Evolutionary conservation across 345 rosid species (phyloP).

Genomic region (Garcia nutans): DNA sequence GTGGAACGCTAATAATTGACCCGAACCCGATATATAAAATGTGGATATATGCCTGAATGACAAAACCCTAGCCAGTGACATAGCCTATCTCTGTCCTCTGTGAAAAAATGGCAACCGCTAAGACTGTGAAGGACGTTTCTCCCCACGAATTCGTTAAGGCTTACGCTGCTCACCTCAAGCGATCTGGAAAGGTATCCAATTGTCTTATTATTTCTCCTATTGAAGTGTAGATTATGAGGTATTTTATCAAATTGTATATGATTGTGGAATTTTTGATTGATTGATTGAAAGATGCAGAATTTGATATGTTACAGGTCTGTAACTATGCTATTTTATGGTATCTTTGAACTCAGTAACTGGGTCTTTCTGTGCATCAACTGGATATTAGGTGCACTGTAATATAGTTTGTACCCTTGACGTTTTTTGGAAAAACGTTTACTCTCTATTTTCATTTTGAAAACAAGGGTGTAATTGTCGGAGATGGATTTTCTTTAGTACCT

Average conservation of each 20-base stretch:
- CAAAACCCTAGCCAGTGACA: background rate
- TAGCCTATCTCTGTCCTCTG: background rate
- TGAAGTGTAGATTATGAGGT: background rate
- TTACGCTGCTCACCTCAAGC: slow-evolving; percentile 82
- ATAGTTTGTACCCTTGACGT: no score
- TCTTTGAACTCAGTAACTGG: no score
- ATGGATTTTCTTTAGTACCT: background rate
- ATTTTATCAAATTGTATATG: background rate
- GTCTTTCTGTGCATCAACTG: no score
- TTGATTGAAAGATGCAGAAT: no score
- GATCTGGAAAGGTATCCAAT: slow-evolving; percentile 75
- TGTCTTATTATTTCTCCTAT: background rate
- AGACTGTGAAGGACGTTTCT: slow-evolving; percentile 80
- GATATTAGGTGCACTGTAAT: no score
- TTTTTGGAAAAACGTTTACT: no score
- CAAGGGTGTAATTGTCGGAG: background rate
- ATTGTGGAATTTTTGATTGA: no score
- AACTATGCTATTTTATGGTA: no score
- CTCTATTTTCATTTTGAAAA: no score
- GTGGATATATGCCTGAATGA: background rate
- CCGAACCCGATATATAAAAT: slow-evolving; percentile 2
- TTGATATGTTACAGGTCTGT: no score
- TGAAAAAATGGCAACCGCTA: slow-evolving; percentile 37
- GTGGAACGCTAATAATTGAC: no score
- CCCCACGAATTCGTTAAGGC: slow-evolving; percentile 91